phyloP scores from a whole-genome alignment of 2,329 filamentous ascomycete genomes.

The Fusarium pseudocircinatum region DNA sequence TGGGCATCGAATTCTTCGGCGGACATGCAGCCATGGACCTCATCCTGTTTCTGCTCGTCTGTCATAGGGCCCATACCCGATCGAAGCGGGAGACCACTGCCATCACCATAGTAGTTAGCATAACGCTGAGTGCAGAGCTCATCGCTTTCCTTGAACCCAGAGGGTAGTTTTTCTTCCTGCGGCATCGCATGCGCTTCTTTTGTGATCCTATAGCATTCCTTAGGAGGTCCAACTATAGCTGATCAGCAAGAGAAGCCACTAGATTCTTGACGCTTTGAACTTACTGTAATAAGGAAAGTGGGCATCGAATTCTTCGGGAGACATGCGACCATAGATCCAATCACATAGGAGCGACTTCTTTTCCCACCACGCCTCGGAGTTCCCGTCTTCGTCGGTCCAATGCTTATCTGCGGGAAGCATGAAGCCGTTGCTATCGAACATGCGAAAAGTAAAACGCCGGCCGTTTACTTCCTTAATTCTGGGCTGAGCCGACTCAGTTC shows the following conservation, averaged over 20 bases:
- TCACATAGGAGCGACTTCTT: neutral
- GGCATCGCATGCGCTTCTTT: neutral
- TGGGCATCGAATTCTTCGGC: neutral
- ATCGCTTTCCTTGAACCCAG: no score
- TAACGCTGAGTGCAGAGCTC: no score
- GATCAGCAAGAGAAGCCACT: rapidly evolving
- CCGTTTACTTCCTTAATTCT: neutral
- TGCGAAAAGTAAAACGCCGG: neutral
- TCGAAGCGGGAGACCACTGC: neutral
- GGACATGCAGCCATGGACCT: neutral
- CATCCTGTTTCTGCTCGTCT: no score
- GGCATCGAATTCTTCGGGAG: neutral
- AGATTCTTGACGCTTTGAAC: neutral
- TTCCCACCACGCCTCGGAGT: neutral
- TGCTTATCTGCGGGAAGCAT: neutral
- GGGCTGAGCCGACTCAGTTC: neutral
- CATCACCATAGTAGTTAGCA: neutral
- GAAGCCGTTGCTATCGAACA: neutral
- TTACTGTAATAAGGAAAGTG: neutral
- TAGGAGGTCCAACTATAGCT: rapidly evolving
- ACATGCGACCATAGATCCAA: neutral
- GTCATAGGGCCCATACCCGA: no score
- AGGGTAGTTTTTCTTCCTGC: no score
- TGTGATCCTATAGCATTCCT: neutral
- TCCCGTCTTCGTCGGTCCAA: neutral